phyloP scores from a whole-genome alignment of 192 early-diverging fungal species.

The Entomortierella parvispora region DNA sequence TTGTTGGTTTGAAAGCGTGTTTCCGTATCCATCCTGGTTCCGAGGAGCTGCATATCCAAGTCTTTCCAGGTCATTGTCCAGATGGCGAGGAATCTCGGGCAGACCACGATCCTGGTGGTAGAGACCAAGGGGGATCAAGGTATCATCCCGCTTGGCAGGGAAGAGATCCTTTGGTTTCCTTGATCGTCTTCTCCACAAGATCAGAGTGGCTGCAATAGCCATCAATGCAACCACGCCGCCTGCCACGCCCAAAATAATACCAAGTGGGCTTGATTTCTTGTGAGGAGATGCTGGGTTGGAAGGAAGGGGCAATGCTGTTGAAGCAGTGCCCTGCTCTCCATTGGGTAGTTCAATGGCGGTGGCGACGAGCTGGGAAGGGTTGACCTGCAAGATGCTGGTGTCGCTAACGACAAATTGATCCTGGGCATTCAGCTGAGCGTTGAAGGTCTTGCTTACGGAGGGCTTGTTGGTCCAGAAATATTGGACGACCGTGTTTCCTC shows the following conservation, averaged over 20 bases:
- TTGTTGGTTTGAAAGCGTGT: neutral
- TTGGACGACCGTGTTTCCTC: conserved; percentile 2
- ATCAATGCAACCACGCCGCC: conserved; percentile 7
- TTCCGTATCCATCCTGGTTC: neutral
- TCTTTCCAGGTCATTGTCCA: conserved; percentile 19
- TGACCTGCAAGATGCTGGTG: conserved; percentile 5
- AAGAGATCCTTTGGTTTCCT: conserved; percentile 30
- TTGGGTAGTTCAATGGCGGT: neutral
- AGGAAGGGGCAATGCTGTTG: neutral
- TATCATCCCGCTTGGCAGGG: conserved; percentile 31
- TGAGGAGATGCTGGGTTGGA: neutral
- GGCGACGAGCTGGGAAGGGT: neutral
- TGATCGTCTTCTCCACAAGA: conserved; percentile 5
- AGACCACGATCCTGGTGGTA: conserved; percentile 35
- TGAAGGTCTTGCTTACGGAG: neutral
- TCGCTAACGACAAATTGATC: conserved; percentile 5
- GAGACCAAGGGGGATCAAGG: conserved; percentile 32
- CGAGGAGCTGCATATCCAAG: conserved; percentile 14
- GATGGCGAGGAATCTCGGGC: neutral
- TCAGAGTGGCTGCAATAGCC: neutral
- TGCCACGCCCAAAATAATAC: conserved; percentile 19
- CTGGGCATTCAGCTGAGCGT: neutral
- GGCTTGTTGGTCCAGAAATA: neutral
- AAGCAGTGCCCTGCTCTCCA: neutral
- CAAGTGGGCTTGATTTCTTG: neutral